Percentiles rank a stretch among this genome's conserved stretches.
These are phyloP conservation scores for Paramecium primaurelia DNA, from an alignment of 73 alveolate genomes.

Conservation along the genomic window DNA sequence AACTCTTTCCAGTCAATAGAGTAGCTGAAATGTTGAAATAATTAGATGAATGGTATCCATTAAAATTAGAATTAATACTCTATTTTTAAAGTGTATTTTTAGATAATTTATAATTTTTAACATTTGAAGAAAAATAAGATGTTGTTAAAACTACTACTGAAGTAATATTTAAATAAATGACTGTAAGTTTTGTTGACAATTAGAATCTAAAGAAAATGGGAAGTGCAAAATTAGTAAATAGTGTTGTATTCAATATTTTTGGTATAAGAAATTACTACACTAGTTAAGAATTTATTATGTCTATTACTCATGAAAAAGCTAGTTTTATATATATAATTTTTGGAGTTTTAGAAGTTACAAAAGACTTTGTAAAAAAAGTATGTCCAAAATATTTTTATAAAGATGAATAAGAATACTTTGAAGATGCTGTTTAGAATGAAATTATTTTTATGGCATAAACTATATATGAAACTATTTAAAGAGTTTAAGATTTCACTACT, in stretches of 20 bases:
- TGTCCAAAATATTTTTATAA: neutral
- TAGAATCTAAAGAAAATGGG: neutral
- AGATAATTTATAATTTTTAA: neutral
- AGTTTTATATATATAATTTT: neutral
- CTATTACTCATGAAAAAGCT: neutral
- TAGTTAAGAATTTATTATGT: neutral
- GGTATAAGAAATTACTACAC: neutral
- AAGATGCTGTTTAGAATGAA: neutral
- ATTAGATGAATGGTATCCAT: conserved; percentile 44
- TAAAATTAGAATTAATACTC: neutral
- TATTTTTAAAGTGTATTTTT: conserved; percentile 9
- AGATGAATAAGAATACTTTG: neutral
- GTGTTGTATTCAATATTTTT: neutral
- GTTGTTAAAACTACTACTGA: neutral
- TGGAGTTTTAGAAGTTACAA: neutral
- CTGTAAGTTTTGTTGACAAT: neutral
- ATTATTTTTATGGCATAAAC: neutral
- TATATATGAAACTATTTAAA: neutral
- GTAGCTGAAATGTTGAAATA: neutral
- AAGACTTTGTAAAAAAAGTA: neutral
- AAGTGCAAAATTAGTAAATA: neutral
- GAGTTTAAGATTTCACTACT: neutral
- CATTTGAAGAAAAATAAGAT: neutral
- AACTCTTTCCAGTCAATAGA: neutral
- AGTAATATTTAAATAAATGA: neutral